Evolutionary conservation across 495 filamentous ascomycete species (phyloP).

Genomic region (Xylaria flabelliformis): DNA sequence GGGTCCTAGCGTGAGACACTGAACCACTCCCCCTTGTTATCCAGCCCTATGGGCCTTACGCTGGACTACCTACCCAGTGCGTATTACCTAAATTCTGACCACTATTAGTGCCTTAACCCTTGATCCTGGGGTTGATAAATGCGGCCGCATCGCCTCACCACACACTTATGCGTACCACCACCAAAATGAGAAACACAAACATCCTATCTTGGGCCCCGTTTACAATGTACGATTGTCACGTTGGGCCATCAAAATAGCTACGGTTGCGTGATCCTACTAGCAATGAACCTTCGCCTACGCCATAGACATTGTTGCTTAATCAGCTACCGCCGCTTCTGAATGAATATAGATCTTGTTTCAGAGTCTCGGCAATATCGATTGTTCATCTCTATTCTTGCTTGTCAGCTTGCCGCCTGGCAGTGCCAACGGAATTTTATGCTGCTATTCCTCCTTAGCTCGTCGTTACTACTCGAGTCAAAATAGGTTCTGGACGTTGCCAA

Average conservation of each 20-base stretch:
- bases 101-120: not conserved
- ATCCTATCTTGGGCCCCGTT: not conserved
- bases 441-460: not conserved
- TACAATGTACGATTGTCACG: not conserved
- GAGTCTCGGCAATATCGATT: not conserved
- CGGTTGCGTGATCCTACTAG: not conserved
- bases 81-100: not conserved
- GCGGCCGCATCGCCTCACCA: slow-evolving; percentile 17
- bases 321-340: not conserved
- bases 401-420: not conserved
- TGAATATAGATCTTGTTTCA: slow-evolving; percentile 1
- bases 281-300: not conserved
- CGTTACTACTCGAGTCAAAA: not conserved
- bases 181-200: not conserved
- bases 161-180: slow-evolving; percentile 2
- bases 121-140: not conserved
- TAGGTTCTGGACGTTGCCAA: not conserved
- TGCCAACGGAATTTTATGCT: not conserved
- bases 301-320: not conserved
- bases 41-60: slow-evolving; percentile 8
- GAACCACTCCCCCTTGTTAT: not conserved
- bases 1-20: not conserved
- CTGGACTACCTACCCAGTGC: not conserved
- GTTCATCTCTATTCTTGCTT: not conserved
- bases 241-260: not conserved